phyloP scores from a whole-genome alignment of 768 basidiomycete species.

The Pulveroboletus sp. region DNA sequence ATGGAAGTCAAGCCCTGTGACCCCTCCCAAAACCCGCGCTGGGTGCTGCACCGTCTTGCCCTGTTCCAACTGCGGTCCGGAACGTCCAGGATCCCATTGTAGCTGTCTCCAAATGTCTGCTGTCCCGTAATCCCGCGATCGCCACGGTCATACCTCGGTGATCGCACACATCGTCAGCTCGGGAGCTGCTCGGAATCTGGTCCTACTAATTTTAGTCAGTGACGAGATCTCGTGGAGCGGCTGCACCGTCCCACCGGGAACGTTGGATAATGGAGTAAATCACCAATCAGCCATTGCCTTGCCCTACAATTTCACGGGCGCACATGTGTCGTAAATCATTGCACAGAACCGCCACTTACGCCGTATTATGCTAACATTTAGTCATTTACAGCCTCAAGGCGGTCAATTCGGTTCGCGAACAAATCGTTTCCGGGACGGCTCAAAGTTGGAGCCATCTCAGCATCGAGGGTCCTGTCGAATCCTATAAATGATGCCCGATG shows the following conservation, averaged over 20 bases:
- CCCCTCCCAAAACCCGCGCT: slow-evolving; percentile 4
- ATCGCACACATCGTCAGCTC: background rate
- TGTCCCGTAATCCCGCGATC: background rate
- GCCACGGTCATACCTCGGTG: background rate
- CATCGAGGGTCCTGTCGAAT: background rate
- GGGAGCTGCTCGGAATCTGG: background rate
- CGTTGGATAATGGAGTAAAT: background rate
- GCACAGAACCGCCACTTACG: background rate
- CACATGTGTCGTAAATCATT: background rate
- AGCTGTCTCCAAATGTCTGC: background rate
- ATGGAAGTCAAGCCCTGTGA: background rate
- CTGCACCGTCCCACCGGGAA: background rate
- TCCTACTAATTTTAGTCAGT: background rate
- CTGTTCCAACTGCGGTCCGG: too few relatives aligned
- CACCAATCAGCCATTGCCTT: background rate
- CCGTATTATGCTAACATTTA: slow-evolving; percentile 7
- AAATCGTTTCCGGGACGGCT: background rate
- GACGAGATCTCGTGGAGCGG: background rate
- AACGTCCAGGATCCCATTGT: background rate
- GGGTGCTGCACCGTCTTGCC: background rate
- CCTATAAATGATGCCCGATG: slow-evolving; percentile 11
- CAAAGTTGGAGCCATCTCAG: background rate
- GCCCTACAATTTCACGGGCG: background rate
- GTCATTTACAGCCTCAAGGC: slow-evolving; percentile 7
- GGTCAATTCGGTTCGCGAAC: background rate